Evolutionary conservation across 257 asterid genomes (phyloP).

Genomic region (Primulina eburnea): DNA sequence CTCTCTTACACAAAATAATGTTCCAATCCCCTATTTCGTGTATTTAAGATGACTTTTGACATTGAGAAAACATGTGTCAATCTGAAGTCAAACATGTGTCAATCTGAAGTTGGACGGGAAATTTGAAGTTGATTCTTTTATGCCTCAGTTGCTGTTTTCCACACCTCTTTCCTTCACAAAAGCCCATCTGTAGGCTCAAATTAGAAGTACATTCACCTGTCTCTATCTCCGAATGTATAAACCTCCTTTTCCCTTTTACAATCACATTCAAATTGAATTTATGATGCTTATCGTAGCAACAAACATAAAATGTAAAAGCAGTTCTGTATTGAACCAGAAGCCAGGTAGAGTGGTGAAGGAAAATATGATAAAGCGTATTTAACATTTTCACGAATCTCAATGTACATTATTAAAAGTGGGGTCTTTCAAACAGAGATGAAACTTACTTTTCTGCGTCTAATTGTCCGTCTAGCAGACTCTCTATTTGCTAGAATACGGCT

Average conservation of each 20-base stretch:
- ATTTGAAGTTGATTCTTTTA: neutral
- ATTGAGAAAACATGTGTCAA: too few species aligned
- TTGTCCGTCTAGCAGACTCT: conserved; percentile 91
- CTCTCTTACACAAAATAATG: too few species aligned
- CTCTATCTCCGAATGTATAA: neutral
- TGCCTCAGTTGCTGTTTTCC: neutral
- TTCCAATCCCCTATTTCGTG: neutral
- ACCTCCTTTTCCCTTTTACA: too few species aligned
- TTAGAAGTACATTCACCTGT: neutral
- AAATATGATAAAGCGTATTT: too few species aligned
- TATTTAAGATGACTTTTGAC: neutral
- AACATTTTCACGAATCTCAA: neutral
- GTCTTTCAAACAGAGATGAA: neutral
- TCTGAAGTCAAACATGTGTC: neutral
- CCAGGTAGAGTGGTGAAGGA: neutral
- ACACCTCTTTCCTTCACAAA: neutral
- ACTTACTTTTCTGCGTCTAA: conserved; percentile 82
- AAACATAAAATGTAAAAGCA: too few species aligned
- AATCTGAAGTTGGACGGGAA: neutral
- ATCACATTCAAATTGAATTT: neutral
- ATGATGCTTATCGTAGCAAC: neutral
- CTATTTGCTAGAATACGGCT: conserved; percentile 77
- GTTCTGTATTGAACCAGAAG: neutral
- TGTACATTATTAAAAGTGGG: neutral
- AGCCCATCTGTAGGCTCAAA: neutral